Evolutionary conservation across 2,329 filamentous ascomycete genomes (phyloP).

Genomic region (Alternaria sp.): DNA sequence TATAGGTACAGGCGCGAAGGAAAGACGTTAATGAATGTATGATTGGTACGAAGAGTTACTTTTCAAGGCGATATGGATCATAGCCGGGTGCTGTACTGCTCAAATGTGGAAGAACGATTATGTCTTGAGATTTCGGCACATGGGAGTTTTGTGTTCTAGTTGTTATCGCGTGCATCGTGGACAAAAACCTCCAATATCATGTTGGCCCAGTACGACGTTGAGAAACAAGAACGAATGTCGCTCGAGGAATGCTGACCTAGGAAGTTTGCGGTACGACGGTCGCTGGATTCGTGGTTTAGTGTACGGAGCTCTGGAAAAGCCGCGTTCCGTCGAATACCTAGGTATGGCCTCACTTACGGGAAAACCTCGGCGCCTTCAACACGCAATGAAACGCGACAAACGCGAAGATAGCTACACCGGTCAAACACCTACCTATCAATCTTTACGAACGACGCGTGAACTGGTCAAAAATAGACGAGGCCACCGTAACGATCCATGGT

Average conservation of each 20-base stretch:
- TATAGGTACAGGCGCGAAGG: not conserved
- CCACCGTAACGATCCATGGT: not conserved
- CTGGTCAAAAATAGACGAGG: conserved; percentile 16
- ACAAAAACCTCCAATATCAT: not conserved
- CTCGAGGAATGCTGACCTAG: too few relatives aligned
- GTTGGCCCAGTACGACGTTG: not conserved
- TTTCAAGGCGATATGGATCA: not conserved
- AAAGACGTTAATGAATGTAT: not conserved
- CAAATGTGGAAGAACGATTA: too few relatives aligned
- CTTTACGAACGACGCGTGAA: conserved; percentile 15
- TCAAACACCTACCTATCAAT: not conserved
- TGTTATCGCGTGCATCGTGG: not conserved
- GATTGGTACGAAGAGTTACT: not conserved
- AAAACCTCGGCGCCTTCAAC: conserved; percentile 5
- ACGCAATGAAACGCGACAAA: conserved; percentile 7
- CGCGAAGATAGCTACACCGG: conserved; percentile 19
- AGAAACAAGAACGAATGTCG: too few relatives aligned
- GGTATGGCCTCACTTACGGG: not conserved
- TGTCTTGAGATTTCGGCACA: not conserved
- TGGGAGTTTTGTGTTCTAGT: not conserved
- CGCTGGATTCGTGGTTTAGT: too few relatives aligned
- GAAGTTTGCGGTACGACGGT: too few relatives aligned
- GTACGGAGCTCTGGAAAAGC: not conserved
- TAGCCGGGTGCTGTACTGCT: not conserved
- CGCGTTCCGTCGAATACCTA: not conserved